These are phyloP conservation scores for Pleurozium schreberi DNA, from an alignment of 225 moss, liverwort and hornwort genomes.

Conservation along the genomic window DNA sequence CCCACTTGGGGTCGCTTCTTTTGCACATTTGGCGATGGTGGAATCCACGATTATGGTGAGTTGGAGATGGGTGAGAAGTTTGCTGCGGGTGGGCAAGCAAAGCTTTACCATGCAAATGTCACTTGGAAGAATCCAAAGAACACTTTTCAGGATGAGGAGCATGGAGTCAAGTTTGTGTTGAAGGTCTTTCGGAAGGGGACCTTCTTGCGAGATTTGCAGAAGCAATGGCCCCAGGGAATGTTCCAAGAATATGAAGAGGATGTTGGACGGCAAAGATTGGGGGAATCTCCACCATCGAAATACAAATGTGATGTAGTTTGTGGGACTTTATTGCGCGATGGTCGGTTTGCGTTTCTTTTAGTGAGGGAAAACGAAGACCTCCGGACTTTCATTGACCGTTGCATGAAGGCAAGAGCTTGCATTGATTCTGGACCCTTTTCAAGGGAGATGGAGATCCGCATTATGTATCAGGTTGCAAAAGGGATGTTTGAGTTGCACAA, in stretches of 20 bases:
- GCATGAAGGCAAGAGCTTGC: not conserved
- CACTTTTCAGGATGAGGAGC: fast-evolving
- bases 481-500: too few relatives aligned
- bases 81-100: not conserved
- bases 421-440: not conserved
- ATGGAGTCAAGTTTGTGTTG: fast-evolving
- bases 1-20: not conserved
- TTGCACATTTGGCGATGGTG: not conserved
- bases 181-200: not conserved
- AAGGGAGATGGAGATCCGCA: fast-evolving
- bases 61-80: not conserved
- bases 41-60: too few relatives aligned
- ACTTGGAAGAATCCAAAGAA: not conserved
- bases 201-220: not conserved
- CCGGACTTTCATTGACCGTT: not conserved
- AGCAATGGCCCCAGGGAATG: not conserved
- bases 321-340: not conserved
- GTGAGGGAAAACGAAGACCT: not conserved
- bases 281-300: fast-evolving
- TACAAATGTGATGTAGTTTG: fast-evolving
- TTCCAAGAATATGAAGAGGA: fast-evolving
- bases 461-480: fast-evolving
- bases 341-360: not conserved
- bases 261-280: fast-evolving
- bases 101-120: not conserved